phyloP scores from a whole-genome alignment of 108 stramenopile species.

The Nitzschia putrida region DNA sequence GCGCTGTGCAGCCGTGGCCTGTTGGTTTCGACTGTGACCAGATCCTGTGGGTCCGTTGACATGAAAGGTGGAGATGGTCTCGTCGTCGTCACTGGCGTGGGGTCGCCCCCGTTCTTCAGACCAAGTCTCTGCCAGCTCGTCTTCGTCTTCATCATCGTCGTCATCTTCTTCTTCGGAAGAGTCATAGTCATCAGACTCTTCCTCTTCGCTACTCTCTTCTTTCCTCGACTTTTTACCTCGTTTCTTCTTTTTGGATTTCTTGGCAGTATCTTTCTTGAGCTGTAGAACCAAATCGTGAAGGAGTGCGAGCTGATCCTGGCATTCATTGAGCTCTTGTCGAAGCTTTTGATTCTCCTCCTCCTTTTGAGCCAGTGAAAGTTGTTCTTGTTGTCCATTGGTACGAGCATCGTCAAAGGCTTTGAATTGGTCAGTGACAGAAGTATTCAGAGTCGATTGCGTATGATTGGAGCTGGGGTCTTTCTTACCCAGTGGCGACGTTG shows the following conservation, averaged over 20 bases:
- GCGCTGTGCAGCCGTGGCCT: not conserved
- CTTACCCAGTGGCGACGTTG: conserved; percentile 10
- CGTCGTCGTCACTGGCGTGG: conserved; percentile 32
- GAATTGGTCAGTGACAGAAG: conserved; percentile 22
- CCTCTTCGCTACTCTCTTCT: conserved; percentile 3
- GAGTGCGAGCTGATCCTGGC: conserved; percentile 46
- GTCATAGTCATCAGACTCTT: not conserved
- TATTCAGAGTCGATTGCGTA: conserved; percentile 22
- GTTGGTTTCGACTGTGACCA: not conserved
- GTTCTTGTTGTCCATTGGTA: conserved; percentile 4
- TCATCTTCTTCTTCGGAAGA: conserved; percentile 24
- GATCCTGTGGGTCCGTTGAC: conserved; percentile 10
- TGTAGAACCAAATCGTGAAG: conserved; percentile 46
- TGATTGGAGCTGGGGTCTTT: conserved; percentile 16
- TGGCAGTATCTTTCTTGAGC: conserved; percentile 27
- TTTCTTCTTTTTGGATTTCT: not conserved
- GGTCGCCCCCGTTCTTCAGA: conserved; percentile 8
- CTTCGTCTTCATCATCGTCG: conserved; percentile 38
- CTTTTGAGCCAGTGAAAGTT: conserved; percentile 21
- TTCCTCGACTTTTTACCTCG: not conserved
- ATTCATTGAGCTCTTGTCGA: conserved; percentile 40
- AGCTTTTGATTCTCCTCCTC: conserved; percentile 45
- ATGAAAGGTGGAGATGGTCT: conserved; percentile 36
- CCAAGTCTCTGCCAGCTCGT: conserved; percentile 19
- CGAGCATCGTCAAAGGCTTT: conserved; percentile 22